Conservation (phyloP, 768 basidiomycete species). For the Mycena leptocephala region DNA sequence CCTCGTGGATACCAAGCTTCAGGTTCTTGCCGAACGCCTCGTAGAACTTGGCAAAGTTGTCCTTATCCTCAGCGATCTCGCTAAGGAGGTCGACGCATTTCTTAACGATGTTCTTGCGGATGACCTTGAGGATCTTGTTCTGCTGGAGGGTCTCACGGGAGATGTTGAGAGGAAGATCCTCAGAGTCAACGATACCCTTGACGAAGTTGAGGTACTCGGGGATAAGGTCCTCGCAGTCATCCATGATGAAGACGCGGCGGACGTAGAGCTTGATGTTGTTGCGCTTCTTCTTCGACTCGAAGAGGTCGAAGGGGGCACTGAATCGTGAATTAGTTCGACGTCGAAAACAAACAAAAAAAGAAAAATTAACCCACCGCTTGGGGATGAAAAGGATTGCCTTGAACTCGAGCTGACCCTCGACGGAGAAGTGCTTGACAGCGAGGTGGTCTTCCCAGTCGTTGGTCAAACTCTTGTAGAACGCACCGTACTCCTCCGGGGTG, state of each 20-base stretch:
- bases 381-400: slow-evolving; percentile 99
- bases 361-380: slow-evolving; percentile 78
- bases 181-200: slow-evolving; percentile 99
- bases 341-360: background rate
- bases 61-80: slow-evolving; percentile 99
- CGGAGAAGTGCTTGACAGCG: slow-evolving; percentile 99
- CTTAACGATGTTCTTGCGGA: slow-evolving; percentile 99
- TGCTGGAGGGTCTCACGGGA: slow-evolving; percentile 99
- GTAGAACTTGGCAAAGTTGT: slow-evolving; percentile 97
- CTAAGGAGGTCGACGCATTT: slow-evolving; percentile 95
- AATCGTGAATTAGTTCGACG: slow-evolving; percentile 23
- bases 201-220: slow-evolving; percentile 99
- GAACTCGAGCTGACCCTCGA: slow-evolving; percentile 99
- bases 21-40: slow-evolving; percentile 99
- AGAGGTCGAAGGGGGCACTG: slow-evolving; percentile 98
- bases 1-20: slow-evolving; percentile 99
- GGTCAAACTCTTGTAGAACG: slow-evolving; percentile 99
- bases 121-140: slow-evolving; percentile 99
- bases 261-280: slow-evolving; percentile 99
- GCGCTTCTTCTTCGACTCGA: slow-evolving; percentile 99
- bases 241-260: slow-evolving; percentile 99
- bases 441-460: slow-evolving; percentile 99
- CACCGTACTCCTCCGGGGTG: slow-evolving; percentile 90
- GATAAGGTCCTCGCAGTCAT: slow-evolving; percentile 99
- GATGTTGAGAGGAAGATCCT: slow-evolving; percentile 99